A percentile compares a stretch with the other conserved stretches of the same genome.
These are phyloP conservation scores for Rhizophagus clarus DNA, from an alignment of 192 early-diverging fungal species.

Conservation along the genomic window DNA sequence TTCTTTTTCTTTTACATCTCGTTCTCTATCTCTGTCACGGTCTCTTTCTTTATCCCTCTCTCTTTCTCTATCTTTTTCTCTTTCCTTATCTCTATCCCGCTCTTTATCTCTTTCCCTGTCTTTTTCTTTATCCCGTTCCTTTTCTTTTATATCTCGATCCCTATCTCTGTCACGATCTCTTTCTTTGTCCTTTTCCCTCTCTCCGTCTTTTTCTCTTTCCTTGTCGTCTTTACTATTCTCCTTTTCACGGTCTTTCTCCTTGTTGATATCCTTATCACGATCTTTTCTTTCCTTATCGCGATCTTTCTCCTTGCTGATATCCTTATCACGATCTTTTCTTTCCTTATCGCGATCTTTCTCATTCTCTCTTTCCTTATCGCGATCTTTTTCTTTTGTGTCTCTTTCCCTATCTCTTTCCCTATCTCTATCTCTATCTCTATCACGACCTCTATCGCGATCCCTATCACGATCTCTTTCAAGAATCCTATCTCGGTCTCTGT, in stretches of 20 bases:
- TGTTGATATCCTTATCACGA: too few relatives aligned
- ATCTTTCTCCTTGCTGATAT: too few relatives aligned
- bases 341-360: constrained; percentile 23
- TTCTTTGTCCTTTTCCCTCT: constrained; percentile 13
- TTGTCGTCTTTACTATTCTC: too few relatives aligned
- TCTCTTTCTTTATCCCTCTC: background rate
- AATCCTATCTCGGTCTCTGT: constrained; percentile 28
- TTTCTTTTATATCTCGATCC: background rate
- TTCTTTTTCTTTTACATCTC: constrained; percentile 5
- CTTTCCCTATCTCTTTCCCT: constrained; percentile 34
- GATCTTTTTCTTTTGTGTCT: constrained; percentile 22
- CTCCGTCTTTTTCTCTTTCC: constrained; percentile 15
- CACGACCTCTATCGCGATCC: background rate
- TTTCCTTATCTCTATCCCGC: background rate
- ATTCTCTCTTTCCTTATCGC: constrained; percentile 17
- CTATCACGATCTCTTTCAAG: background rate
- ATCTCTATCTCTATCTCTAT: constrained; percentile 22
- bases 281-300: too few relatives aligned
- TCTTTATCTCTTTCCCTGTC: background rate
- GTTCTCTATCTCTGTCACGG: constrained; percentile 4
- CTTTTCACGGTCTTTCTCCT: too few relatives aligned
- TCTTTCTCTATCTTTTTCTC: background rate
- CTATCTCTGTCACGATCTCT: background rate
- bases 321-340: background rate
- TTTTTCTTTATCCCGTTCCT: constrained; percentile 4